These are phyloP conservation scores for Austroboletus novae-zelandiae DNA, from an alignment of 1,284 basidiomycete species.

Conservation along the genomic window DNA sequence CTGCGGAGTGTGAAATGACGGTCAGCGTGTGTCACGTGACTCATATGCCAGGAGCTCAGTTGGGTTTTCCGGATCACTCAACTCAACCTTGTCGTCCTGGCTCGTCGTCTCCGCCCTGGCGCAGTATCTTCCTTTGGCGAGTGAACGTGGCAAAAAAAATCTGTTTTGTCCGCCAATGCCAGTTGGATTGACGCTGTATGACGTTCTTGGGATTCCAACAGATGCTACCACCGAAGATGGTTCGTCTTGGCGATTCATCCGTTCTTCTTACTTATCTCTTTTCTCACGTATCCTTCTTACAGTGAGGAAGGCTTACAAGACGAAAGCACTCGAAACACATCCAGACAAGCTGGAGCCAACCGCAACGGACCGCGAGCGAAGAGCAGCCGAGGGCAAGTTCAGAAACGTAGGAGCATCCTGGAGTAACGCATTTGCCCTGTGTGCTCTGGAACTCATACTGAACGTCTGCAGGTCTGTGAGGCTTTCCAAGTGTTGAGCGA, in stretches of 20 bases:
- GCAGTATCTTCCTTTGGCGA: neutral
- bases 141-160: slow-evolving; percentile 5
- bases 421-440: slow-evolving; percentile 24
- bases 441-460: slow-evolving; percentile 14
- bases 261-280: neutral
- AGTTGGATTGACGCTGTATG: slow-evolving; percentile 33
- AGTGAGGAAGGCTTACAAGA: slow-evolving; percentile 65
- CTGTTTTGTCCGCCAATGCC: slow-evolving; percentile 19
- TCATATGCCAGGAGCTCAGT: neutral
- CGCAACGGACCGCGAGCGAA: slow-evolving; percentile 45
- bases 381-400: slow-evolving; percentile 52
- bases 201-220: slow-evolving; percentile 31
- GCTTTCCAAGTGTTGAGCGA: slow-evolving; percentile 47
- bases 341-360: slow-evolving; percentile 59
- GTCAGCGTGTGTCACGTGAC: slow-evolving; percentile 8
- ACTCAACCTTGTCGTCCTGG: neutral
- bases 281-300: slow-evolving; percentile 1
- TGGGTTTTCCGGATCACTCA: slow-evolving; percentile 4
- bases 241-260: slow-evolving; percentile 18
- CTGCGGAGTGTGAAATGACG: too few relatives aligned
- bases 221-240: slow-evolving; percentile 37
- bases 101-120: slow-evolving; percentile 2
- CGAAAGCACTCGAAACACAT: slow-evolving; percentile 60
- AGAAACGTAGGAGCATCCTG: slow-evolving; percentile 34
- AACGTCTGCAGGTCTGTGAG: slow-evolving; percentile 36